Evolutionary conservation across 1,284 basidiomycete genomes (phyloP).

Genomic region (Pterulicium gracile): DNA sequence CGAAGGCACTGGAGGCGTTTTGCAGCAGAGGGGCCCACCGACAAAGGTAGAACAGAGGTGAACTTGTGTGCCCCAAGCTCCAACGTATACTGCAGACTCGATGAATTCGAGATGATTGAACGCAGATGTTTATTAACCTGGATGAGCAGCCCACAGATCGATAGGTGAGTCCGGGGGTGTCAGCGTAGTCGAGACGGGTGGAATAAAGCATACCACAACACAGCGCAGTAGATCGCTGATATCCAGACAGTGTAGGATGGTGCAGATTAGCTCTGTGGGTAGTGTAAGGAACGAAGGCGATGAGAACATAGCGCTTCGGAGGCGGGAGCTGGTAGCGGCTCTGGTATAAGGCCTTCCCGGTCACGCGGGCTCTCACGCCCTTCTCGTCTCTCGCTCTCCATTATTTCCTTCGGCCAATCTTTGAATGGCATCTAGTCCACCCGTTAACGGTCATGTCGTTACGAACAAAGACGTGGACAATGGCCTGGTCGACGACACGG

Average conservation of each 20-base stretch:
- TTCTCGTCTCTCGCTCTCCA: slow-evolving; percentile 3
- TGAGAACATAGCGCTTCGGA: background rate
- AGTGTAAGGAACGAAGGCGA: slow-evolving; percentile 16
- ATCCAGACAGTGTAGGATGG: slow-evolving; percentile 25
- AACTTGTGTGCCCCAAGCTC: slow-evolving; percentile 34
- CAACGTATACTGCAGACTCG: slow-evolving; percentile 32
- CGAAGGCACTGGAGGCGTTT: slow-evolving; percentile 28
- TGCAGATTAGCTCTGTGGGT: slow-evolving; percentile 33
- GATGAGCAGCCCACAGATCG: too few species aligned
- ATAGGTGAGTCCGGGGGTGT: too few species aligned
- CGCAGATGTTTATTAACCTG: slow-evolving; percentile 29
- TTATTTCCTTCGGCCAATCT: slow-evolving; percentile 1
- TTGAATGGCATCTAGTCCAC: background rate
- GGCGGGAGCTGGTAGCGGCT: background rate
- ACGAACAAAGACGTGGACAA: background rate
- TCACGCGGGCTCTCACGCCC: too few species aligned
- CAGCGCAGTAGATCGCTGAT: slow-evolving; percentile 26
- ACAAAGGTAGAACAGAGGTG: slow-evolving; percentile 21
- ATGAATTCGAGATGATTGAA: slow-evolving; percentile 26
- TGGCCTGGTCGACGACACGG: background rate
- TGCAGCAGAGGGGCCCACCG: slow-evolving; percentile 20
- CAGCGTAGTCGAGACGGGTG: slow-evolving; percentile 5
- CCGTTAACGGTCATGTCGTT: background rate
- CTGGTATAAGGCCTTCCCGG: background rate
- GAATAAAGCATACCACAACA: slow-evolving; percentile 16